Percentiles rank a stretch among this genome's conserved stretches.
Conservation (phyloP, 257 asterid genomes). For the Solanum clarkiae region DNA sequence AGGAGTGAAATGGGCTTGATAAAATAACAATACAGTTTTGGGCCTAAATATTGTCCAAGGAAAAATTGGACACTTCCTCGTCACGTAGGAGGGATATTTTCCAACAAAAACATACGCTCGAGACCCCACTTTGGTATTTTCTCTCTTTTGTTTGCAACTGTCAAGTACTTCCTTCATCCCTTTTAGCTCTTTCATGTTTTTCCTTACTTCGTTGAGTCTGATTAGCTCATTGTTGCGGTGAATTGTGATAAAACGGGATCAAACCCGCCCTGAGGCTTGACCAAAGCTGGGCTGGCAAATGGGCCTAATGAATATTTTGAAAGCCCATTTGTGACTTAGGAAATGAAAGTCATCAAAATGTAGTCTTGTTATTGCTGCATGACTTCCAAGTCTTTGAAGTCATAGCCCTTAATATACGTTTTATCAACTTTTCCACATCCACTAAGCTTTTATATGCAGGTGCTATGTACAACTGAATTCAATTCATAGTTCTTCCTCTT, state of each 20-base stretch:
- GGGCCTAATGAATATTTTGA: background rate
- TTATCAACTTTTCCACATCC: background rate
- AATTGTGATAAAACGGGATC: background rate
- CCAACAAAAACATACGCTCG: no score
- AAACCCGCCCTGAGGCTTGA: background rate
- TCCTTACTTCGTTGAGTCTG: accelerated
- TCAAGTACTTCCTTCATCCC: no score
- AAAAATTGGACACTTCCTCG: no score
- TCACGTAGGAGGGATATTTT: no score
- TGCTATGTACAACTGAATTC: background rate
- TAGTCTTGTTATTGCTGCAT: background rate
- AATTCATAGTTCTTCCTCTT: background rate
- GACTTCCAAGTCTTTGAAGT: background rate
- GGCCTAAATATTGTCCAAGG: no score
- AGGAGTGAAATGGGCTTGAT: no score
- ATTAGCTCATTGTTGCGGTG: background rate
- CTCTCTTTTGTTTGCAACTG: no score
- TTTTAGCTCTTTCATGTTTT: no score
- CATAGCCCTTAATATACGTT: background rate
- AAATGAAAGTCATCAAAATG: background rate
- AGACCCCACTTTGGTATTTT: no score
- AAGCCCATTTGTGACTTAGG: no score
- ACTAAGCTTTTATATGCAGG: background rate
- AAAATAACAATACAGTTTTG: no score
- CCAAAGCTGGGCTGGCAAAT: background rate